Evolutionary conservation across 768 basidiomycete species (phyloP), one percentile per base, ranked within the genome.

Genomic region (Mycena vitilis): DNA sequence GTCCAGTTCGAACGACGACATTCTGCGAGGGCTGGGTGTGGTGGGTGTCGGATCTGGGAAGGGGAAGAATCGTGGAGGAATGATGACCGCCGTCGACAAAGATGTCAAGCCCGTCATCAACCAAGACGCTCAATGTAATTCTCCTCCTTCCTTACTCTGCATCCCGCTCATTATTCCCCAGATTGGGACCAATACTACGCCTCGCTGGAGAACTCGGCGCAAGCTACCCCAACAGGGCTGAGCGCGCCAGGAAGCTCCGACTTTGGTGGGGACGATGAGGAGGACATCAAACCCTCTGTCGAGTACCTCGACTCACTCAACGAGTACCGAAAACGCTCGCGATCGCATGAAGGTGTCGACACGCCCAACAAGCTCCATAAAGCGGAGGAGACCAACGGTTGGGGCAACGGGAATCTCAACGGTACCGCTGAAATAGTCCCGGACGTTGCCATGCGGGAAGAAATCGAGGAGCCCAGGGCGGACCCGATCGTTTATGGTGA

Each of bases 131-230:
- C 90, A 93, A 75, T 91, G 93, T 94, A 71, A 73, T 91, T 80
- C 59, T 18, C 23, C 47, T 15, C 40, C 18, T 22, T 22, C 20
- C 18, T 12, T 62, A 55, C 45, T 65, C n/a, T 23, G 9, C 23
- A 12, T 56, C 20, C 37, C 23, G 38, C 42, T 69, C 8, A 66
- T 59, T 8, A 38, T 52, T 55, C 22, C 45, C 20, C 70, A 94
- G 93, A 91, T 74, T 94, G 89, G 73, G 93, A 94, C 66, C 91
- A 90, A 65, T 95, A 95, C 71, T 95, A 95, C 70, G 93, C 94
- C 25, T 90, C 89, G 15, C 80, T 95, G 48, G 82, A 83, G 11
- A 85, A 87, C 5, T 89, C 92, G 12, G 79, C 86, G 1, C 84
- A 85, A 65, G 85, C 86, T 3, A 92, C 93, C 8, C 91, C 91